phyloP scores from a whole-genome alignment of 2,329 filamentous ascomycete genomes.

The Trichophyton simii region DNA sequence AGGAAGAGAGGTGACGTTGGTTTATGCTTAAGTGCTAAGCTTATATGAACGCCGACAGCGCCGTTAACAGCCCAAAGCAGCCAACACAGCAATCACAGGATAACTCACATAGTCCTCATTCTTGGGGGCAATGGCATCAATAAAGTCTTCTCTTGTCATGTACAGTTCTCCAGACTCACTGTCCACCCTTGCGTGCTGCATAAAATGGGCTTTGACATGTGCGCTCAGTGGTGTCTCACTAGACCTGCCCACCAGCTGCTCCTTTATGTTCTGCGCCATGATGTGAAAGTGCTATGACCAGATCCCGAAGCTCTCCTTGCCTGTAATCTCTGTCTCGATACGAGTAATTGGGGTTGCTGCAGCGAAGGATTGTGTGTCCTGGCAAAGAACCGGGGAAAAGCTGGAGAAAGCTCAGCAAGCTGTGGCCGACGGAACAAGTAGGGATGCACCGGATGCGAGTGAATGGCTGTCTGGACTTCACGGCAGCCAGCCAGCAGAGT shows the following conservation, averaged over 20 bases:
- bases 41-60: background rate
- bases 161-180: slow-evolving; percentile 61
- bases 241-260: slow-evolving; percentile 55
- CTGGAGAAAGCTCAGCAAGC: background rate
- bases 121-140: slow-evolving; percentile 75
- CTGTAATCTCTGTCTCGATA: background rate
- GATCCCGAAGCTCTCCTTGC: background rate
- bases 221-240: slow-evolving; percentile 53
- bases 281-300: background rate
- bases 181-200: slow-evolving; percentile 63
- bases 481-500: background rate
- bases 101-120: slow-evolving; percentile 79
- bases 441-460: background rate
- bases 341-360: background rate
- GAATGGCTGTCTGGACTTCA: background rate
- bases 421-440: background rate
- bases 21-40: background rate
- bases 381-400: background rate
- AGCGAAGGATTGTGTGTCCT: background rate
- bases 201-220: slow-evolving; percentile 64
- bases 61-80: background rate
- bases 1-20: background rate
- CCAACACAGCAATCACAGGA: background rate
- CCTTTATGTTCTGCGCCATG: slow-evolving; percentile 54
- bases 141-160: slow-evolving; percentile 77